Evolutionary conservation across 768 basidiomycete genomes (phyloP).

Genomic region (Hysterangium stoloniferum): DNA sequence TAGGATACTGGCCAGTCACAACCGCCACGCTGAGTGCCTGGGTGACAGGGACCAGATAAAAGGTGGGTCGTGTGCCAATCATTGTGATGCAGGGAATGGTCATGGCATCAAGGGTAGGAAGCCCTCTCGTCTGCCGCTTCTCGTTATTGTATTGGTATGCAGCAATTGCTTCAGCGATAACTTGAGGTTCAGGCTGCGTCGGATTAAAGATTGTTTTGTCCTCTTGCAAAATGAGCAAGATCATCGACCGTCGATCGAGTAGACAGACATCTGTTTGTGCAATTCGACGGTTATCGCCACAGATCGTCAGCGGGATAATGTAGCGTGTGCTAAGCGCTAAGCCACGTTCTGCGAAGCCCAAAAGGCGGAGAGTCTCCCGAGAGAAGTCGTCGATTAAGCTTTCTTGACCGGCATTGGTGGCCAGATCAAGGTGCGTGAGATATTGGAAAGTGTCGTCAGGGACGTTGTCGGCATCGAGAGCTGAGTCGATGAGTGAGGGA

Average conservation of each 20-base stretch:
- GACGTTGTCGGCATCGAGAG: slow-evolving; percentile 11
- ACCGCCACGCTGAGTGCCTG: slow-evolving; percentile 14
- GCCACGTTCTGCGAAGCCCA: slow-evolving; percentile 19
- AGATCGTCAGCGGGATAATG: slow-evolving; percentile 24
- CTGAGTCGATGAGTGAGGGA: too few relatives aligned
- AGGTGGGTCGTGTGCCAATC: slow-evolving; percentile 14
- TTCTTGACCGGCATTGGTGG: slow-evolving; percentile 17
- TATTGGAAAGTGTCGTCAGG: slow-evolving; percentile 17
- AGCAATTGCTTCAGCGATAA: slow-evolving; percentile 27
- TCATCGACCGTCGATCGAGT: slow-evolving; percentile 15
- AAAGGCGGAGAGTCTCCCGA: slow-evolving; percentile 19
- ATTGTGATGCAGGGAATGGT: slow-evolving; percentile 15
- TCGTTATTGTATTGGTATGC: slow-evolving; percentile 23
- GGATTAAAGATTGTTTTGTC: slow-evolving; percentile 19
- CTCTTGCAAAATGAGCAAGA: slow-evolving; percentile 22
- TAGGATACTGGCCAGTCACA: slow-evolving; percentile 12
- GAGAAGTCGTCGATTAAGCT: slow-evolving; percentile 21
- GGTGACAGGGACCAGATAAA: slow-evolving; percentile 16
- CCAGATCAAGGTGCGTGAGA: slow-evolving; percentile 20
- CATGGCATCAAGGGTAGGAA: background rate
- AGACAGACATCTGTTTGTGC: slow-evolving; percentile 26
- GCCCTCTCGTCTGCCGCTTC: slow-evolving; percentile 7
- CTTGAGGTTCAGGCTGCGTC: slow-evolving; percentile 22
- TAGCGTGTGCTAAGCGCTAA: slow-evolving; percentile 15
- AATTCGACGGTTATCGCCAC: slow-evolving; percentile 18